Evolutionary conservation across 2,329 filamentous ascomycete genomes (phyloP), one percentile per base, ranked within the genome.

Genomic region (Aspergillus tubingensis): DNA sequence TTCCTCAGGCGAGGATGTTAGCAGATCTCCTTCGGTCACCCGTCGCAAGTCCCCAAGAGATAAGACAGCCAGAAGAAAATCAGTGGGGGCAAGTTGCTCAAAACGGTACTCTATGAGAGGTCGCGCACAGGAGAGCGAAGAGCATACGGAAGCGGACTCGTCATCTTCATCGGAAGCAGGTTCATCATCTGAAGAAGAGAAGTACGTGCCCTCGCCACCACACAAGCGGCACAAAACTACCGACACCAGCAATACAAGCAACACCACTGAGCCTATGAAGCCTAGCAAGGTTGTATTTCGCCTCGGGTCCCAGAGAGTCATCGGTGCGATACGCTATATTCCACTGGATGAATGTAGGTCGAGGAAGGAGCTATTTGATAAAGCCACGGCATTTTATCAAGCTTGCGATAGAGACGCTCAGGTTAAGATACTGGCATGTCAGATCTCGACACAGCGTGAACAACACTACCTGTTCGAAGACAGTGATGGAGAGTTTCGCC

Each of bases 391-490:
- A 1, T 71, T 71, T 36, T 72, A 66, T 38, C 58, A 47, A 2
- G 57, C 62, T 3, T 54, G 63, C 2, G 49, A 65, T 17, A 38
- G 23, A 1, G 51, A 49, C 3, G n/a, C 54, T 2, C 57, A 67
- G 2, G 57, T 66, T 8, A 62, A 59, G 6, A 54, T 70, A 3
- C 55, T 63, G 3, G 66, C 57, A 7, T 66, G 64, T 23, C 64
- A 65, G 48, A 61, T 65, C 15, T 23, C 52, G 3, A 58, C 59
- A 1, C 53, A 56, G 15, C 36, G 48, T n/a, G 54, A 57, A 6
- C 59, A 61, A 11, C 59, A 68, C 5, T 71, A 64, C 27, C 27
- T 72, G 4, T 66, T 68, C 13, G 64, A 67, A 5, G 62, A 62
- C 0, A 65, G 61, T 8, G 49, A 64, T 5, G 66, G 66, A 3